Evolutionary conservation across 2,329 filamentous ascomycete genomes (phyloP).

Genomic region (Calonectria pseudoturangicola): DNA sequence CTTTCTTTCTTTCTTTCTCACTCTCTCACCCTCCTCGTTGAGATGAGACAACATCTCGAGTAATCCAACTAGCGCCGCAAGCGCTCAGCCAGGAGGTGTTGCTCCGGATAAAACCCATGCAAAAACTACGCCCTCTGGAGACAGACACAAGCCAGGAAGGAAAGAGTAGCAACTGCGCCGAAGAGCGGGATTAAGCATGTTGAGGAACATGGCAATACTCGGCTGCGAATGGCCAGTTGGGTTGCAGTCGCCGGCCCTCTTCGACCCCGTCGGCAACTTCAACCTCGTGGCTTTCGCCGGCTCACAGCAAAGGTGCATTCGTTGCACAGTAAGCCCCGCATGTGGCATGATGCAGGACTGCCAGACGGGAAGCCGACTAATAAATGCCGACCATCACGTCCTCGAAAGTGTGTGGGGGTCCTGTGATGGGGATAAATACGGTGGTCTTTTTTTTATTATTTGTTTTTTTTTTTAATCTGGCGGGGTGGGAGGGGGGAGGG

Average conservation of each 20-base stretch:
- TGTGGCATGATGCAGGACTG: slow-evolving; percentile 24
- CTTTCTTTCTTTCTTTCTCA: not conserved
- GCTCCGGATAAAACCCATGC: slow-evolving; percentile 21
- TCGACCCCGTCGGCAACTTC: not conserved
- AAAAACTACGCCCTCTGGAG: not conserved
- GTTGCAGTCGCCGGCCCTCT: slow-evolving; percentile 26
- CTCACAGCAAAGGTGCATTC: slow-evolving; percentile 15
- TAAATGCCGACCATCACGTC: not conserved
- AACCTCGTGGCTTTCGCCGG: slow-evolving; percentile 24
- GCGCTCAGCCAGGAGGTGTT: not conserved
- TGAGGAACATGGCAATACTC: not conserved
- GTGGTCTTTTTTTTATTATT: not conserved
- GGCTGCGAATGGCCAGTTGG: slow-evolving; percentile 15
- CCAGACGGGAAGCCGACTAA: not conserved
- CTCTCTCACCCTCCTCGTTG: not conserved
- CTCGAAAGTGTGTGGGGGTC: slow-evolving; percentile 20
- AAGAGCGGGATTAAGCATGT: not conserved
- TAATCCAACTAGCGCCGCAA: slow-evolving; percentile 5
- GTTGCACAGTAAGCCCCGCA: slow-evolving; percentile 30
- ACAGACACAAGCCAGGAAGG: not conserved
- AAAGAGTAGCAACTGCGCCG: not conserved
- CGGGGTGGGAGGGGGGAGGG: not conserved
- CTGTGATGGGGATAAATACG: slow-evolving; percentile 2
- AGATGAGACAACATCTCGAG: not conserved
- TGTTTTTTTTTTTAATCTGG: not conserved